Conservation (phyloP, 2,329 filamentous ascomycete species). For the Helicocarpus griseus region DNA sequence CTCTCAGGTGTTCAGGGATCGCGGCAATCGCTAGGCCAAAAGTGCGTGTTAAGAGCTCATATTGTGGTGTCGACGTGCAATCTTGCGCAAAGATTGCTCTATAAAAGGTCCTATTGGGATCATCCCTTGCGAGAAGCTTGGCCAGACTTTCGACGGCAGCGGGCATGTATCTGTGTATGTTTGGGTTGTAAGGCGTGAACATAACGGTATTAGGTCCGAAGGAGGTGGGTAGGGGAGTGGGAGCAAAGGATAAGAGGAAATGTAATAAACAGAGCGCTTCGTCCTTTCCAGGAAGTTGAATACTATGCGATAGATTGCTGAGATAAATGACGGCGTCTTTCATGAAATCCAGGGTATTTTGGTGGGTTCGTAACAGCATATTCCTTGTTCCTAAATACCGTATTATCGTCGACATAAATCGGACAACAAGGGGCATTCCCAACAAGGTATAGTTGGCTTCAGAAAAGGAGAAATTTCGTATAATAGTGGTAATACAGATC, state of each 20-base stretch:
- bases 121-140: slow-evolving; percentile 83
- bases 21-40: slow-evolving; percentile 82
- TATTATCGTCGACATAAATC: slow-evolving; percentile 74
- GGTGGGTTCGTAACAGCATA: slow-evolving; percentile 69
- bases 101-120: slow-evolving; percentile 82
- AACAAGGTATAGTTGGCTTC: slow-evolving; percentile 67
- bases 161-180: slow-evolving; percentile 76
- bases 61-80: slow-evolving; percentile 47
- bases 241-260: slow-evolving; percentile 84
- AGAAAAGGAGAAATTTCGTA: slow-evolving; percentile 85
- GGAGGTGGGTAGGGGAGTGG: slow-evolving; percentile 58
- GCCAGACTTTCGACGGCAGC: slow-evolving; percentile 83
- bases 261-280: slow-evolving; percentile 79
- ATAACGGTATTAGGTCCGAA: slow-evolving; percentile 50
- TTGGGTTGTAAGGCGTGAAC: slow-evolving; percentile 73
- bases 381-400: slow-evolving; percentile 81
- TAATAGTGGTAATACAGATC: slow-evolving; percentile 81
- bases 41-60: slow-evolving; percentile 73
- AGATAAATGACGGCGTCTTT: slow-evolving; percentile 85
- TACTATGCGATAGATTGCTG: slow-evolving; percentile 73
- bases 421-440: slow-evolving; percentile 67
- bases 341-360: slow-evolving; percentile 91
- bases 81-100: slow-evolving; percentile 72
- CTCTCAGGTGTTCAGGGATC: slow-evolving; percentile 62
- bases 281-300: slow-evolving; percentile 76